Percentiles rank a stretch among this genome's conserved stretches.
These are phyloP conservation scores for Leucosporidium scottii DNA, from an alignment of 768 basidiomycete species.

Conservation along the genomic window DNA sequence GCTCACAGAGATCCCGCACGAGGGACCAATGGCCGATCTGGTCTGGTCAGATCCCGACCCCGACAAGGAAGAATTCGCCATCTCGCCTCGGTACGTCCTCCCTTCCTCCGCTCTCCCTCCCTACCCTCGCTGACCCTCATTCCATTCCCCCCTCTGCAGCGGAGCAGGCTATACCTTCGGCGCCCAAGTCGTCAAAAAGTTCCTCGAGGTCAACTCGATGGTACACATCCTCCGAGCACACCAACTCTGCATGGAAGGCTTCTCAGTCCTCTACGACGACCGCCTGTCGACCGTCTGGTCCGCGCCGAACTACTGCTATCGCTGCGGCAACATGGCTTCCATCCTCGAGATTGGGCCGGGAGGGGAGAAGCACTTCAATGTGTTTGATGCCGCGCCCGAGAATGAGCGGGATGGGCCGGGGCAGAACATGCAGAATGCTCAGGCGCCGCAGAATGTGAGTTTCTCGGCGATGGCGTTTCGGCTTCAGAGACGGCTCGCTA, in stretches of 20 bases:
- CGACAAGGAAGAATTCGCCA: conserved; percentile 98
- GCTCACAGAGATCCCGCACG: conserved; percentile 88
- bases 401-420: conserved; percentile 88
- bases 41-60: conserved; percentile 99
- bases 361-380: conserved; percentile 83
- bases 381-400: conserved; percentile 96
- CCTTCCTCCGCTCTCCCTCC: conserved; percentile 12
- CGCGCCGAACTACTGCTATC: conserved; percentile 97
- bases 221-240: conserved; percentile 95
- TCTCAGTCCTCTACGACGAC: conserved; percentile 91
- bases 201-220: conserved; percentile 92
- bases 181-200: conserved; percentile 94
- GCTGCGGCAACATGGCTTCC: conserved; percentile 94
- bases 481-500: not conserved
- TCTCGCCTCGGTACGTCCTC: conserved; percentile 75
- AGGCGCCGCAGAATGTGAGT: conserved; percentile 13
- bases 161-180: conserved; percentile 99
- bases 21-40: conserved; percentile 98
- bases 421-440: conserved; percentile 40
- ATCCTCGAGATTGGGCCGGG: conserved; percentile 92
- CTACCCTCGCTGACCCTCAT: conserved; percentile 16
- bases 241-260: conserved; percentile 99
- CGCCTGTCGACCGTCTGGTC: conserved; percentile 97
- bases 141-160: conserved; percentile 47
- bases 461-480: not conserved